Conservation (phyloP, 1,284 basidiomycete genomes). For the Naganishia cerealis region DNA sequence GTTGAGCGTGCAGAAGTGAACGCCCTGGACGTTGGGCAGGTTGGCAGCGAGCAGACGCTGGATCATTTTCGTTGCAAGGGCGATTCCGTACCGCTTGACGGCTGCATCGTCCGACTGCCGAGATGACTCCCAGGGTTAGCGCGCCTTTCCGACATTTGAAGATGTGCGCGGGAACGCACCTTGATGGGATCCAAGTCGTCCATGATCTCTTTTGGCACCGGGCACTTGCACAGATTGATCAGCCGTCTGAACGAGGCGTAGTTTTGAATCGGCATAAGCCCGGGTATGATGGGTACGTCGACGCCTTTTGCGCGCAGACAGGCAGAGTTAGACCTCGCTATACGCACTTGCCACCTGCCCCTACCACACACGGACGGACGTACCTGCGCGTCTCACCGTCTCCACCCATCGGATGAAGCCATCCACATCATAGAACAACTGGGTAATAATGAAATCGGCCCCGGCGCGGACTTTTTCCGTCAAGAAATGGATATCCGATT, state of each 20-base stretch:
- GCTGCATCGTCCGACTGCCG: slow-evolving; percentile 80
- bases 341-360: slow-evolving; percentile 2
- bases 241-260: slow-evolving; percentile 89
- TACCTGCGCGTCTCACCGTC: slow-evolving; percentile 71
- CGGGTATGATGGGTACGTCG: slow-evolving; percentile 84
- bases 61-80: slow-evolving; percentile 75
- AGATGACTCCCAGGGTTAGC: slow-evolving; percentile 38
- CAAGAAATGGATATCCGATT: slow-evolving; percentile 73
- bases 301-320: slow-evolving; percentile 67
- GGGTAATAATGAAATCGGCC: slow-evolving; percentile 92
- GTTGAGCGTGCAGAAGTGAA: slow-evolving; percentile 96
- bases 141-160: slow-evolving; percentile 35
- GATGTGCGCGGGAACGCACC: slow-evolving; percentile 57
- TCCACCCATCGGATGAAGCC: slow-evolving; percentile 75
- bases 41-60: slow-evolving; percentile 55
- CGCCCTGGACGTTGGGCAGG: slow-evolving; percentile 66
- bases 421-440: slow-evolving; percentile 94
- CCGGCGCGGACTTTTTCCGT: slow-evolving; percentile 91
- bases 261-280: slow-evolving; percentile 97
- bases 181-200: slow-evolving; percentile 73
- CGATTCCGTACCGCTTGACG: slow-evolving; percentile 84
- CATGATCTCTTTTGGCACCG: slow-evolving; percentile 71
- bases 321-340: slow-evolving; percentile 12
- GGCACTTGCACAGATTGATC: slow-evolving; percentile 81
- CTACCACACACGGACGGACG: slow-evolving; percentile 37